Percentiles rank a stretch among this genome's conserved stretches.
Conservation (phyloP, 441 rosid species). For the Dalechampia spathulata region DNA sequence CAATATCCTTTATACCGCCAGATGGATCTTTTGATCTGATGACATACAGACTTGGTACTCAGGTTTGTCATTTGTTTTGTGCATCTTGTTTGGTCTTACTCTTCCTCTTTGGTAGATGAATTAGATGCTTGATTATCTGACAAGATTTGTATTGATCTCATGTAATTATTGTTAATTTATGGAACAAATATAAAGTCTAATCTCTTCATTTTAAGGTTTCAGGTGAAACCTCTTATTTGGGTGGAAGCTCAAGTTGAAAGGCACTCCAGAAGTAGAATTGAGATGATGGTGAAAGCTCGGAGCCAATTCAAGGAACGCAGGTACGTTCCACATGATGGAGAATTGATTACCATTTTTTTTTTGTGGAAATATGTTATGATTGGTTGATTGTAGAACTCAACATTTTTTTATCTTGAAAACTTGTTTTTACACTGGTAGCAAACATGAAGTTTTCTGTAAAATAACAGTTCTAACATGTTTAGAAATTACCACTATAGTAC, state of each 20-base stretch:
- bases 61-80: constrained; percentile 35
- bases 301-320: constrained; percentile 99
- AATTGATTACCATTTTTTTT: not conserved
- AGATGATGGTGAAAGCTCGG: constrained; percentile 89
- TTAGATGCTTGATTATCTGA: not conserved
- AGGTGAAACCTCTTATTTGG: constrained; percentile 98
- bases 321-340: constrained; percentile 19
- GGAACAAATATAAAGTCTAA: not conserved
- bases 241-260: constrained; percentile 98
- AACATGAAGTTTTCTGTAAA: no score
- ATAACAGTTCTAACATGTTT: no score
- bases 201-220: constrained; percentile 13
- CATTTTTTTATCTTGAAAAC: no score
- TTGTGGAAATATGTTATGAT: not conserved
- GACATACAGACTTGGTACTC: constrained; percentile 91
- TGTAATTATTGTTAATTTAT: not conserved
- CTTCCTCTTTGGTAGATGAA: not conserved
- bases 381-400: no score
- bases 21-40: constrained; percentile 96
- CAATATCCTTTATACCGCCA: constrained; percentile 94
- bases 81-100: not conserved
- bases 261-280: constrained; percentile 97
- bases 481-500: no score
- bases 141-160: not conserved
- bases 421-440: no score